Evolutionary conservation across 257 asterid genomes (phyloP).

Genomic region (Oldenlandia corymbosa): DNA sequence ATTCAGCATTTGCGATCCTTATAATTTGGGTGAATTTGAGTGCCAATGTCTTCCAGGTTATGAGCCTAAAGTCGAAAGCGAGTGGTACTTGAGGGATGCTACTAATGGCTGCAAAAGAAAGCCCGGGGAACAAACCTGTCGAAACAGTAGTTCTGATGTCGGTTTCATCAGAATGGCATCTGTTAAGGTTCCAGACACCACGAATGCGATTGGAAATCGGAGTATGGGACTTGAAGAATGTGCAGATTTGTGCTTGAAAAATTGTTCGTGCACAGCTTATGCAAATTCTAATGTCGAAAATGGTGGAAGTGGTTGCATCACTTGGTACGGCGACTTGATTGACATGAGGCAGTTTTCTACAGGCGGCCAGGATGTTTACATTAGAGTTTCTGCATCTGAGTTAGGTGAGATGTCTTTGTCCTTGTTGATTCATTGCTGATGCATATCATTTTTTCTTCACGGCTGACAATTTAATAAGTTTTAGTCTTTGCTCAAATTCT

Average conservation of each 20-base stretch:
- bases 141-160: conserved; percentile 6
- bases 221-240: conserved; percentile 25
- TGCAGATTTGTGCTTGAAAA: conserved; percentile 21
- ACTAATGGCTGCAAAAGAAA: conserved; percentile 29
- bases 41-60: conserved; percentile 35
- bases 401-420: conserved; percentile 19
- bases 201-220: conserved; percentile 17
- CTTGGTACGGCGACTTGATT: conserved; percentile 31
- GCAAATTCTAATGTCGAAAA: conserved; percentile 28
- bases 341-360: conserved; percentile 31
- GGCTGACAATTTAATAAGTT: too few relatives aligned
- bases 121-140: conserved; percentile 17
- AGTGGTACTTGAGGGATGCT: conserved; percentile 32
- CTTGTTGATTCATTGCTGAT: background rate
- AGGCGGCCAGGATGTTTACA: conserved; percentile 32
- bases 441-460: too few relatives aligned
- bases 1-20: conserved; percentile 20
- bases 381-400: conserved; percentile 20
- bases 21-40: conserved; percentile 25
- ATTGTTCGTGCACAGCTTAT: conserved; percentile 34
- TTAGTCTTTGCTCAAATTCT: background rate
- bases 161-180: background rate
- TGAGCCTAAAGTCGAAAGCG: conserved; percentile 22
- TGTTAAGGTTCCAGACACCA: background rate
- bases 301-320: conserved; percentile 35